A percentile compares a stretch with the other conserved stretches of the same genome.
Evolutionary conservation across 2,329 filamentous ascomycete species (phyloP).

Genomic region (Cladosporium sp.): DNA sequence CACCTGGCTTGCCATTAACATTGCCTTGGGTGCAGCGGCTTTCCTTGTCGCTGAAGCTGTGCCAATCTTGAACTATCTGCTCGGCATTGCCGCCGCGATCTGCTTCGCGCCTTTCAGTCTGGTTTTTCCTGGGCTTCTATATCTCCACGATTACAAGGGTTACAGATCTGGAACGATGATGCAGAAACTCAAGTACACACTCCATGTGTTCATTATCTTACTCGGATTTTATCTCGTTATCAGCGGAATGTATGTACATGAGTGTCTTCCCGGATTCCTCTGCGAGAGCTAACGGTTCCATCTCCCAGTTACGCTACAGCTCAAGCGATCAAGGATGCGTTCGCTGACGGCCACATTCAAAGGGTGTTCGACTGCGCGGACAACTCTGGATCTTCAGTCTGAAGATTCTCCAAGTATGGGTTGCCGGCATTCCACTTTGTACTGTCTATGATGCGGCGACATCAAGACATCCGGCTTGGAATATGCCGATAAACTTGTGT

Average conservation of each 20-base stretch:
- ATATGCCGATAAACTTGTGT: too few relatives aligned
- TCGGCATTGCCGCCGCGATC: constrained; percentile 34
- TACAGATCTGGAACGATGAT: constrained; percentile 34
- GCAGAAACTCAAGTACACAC: constrained; percentile 33
- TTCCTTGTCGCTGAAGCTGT: constrained; percentile 49
- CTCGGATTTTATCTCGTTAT: constrained; percentile 44
- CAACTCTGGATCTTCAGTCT: neutral
- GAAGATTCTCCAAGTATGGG: too few relatives aligned
- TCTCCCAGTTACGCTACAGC: neutral
- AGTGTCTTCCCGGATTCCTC: neutral
- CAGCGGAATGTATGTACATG: constrained; percentile 35
- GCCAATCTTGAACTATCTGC: constrained; percentile 46
- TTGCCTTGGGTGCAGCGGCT: constrained; percentile 37
- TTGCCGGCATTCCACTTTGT: too few relatives aligned
- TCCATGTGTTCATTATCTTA: constrained; percentile 39
- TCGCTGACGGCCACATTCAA: neutral
- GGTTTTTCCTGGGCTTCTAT: constrained; percentile 44
- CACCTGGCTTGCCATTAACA: constrained; percentile 46
- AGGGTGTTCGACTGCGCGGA: neutral
- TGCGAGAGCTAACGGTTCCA: neutral
- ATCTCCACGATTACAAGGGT: constrained; percentile 45
- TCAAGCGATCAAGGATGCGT: neutral
- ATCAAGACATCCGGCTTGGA: too few relatives aligned
- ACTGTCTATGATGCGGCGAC: too few relatives aligned
- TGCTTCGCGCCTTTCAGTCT: constrained; percentile 49